Conservation (phyloP, 805 yeast genomes). For the Torulaspora franciscae region DNA sequence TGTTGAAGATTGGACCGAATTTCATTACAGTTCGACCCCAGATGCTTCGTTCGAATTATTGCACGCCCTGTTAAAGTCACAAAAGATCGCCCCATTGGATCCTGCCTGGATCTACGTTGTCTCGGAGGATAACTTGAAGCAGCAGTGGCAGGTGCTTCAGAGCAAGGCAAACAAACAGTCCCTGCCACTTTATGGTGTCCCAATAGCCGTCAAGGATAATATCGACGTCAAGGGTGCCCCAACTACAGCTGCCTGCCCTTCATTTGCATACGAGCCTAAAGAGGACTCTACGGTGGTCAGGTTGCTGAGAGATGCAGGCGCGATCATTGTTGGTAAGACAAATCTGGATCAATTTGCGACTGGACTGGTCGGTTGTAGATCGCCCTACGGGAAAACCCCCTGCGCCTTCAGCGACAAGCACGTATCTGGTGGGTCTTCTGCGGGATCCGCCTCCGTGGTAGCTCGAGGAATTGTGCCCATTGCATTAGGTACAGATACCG, state of each 20-base stretch:
- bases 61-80: constrained; percentile 43
- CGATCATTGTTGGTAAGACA: constrained; percentile 89
- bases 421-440: constrained; percentile 92
- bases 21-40: constrained; percentile 59
- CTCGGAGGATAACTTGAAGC: constrained; percentile 52
- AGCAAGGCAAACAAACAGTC: constrained; percentile 49
- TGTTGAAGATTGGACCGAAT: constrained; percentile 66
- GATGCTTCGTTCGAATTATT: constrained; percentile 53
- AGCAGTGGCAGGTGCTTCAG: constrained; percentile 76
- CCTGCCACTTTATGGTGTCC: constrained; percentile 85
- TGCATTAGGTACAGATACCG: constrained; percentile 93
- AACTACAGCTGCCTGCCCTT: constrained; percentile 96
- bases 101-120: constrained; percentile 92
- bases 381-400: constrained; percentile 89
- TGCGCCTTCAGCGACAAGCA: constrained; percentile 70
- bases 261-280: constrained; percentile 63
- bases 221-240: constrained; percentile 77
- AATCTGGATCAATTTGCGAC: constrained; percentile 97
- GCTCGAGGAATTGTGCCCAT: constrained; percentile 87
- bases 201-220: constrained; percentile 91
- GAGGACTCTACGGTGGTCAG: constrained; percentile 72
- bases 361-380: constrained; percentile 90
- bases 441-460: constrained; percentile 92
- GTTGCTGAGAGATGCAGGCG: constrained; percentile 81
- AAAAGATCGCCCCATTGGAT: constrained; percentile 47